These are phyloP conservation scores for Aspergillus carlsbadensis DNA, from an alignment of 495 filamentous ascomycete genomes.

Conservation along the genomic window DNA sequence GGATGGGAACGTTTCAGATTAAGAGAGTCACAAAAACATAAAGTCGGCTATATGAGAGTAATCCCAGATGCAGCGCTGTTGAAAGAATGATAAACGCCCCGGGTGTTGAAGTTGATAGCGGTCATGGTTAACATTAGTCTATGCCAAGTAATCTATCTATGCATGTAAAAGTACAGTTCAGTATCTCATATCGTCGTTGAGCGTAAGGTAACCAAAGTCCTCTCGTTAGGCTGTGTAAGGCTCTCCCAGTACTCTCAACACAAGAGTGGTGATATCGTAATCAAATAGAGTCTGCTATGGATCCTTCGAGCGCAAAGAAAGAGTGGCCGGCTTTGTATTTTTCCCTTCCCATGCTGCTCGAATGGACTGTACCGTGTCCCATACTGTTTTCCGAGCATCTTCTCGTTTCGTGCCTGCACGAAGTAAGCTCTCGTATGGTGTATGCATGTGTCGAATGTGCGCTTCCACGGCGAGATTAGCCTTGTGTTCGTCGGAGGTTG, in stretches of 20 bases:
- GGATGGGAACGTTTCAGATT: too few species aligned
- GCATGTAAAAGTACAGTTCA: slow-evolving; percentile 14
- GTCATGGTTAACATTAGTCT: slow-evolving; percentile 1
- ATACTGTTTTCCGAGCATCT: slow-evolving; percentile 29
- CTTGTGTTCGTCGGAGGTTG: slow-evolving; percentile 35
- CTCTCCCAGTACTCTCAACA: background rate
- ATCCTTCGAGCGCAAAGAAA: background rate
- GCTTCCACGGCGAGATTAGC: slow-evolving; percentile 48
- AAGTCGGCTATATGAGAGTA: too few species aligned
- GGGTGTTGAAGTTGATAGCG: background rate
- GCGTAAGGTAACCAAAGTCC: background rate
- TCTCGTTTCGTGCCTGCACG: slow-evolving; percentile 21
- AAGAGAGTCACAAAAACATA: too few species aligned
- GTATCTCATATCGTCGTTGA: slow-evolving; percentile 11
- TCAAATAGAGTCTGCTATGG: background rate
- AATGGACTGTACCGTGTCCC: slow-evolving; percentile 26
- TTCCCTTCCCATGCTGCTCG: slow-evolving; percentile 33
- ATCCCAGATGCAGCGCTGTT: too few species aligned
- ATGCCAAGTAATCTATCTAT: slow-evolving; percentile 13
- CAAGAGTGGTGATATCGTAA: background rate
- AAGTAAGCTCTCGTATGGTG: slow-evolving; percentile 45
- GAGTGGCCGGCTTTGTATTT: slow-evolving; percentile 8
- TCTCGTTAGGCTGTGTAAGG: background rate
- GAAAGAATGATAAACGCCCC: too few species aligned
- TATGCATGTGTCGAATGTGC: slow-evolving; percentile 50